Evolutionary conservation across 768 basidiomycete species (phyloP).

Genomic region (Collybiopsis confluens): DNA sequence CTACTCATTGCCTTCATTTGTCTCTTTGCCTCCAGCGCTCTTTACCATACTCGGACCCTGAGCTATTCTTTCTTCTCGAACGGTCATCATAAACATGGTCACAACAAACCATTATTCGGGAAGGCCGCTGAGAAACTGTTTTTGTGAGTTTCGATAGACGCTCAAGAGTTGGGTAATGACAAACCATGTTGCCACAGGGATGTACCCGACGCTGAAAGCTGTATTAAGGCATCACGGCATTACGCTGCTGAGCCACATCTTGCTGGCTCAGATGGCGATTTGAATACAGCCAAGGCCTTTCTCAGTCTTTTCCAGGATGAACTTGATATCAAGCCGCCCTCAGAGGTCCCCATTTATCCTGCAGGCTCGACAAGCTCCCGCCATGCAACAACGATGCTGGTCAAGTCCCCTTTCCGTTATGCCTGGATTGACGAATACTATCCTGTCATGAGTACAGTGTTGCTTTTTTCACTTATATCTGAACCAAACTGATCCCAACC

Average conservation of each 20-base stretch:
- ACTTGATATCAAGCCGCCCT: conserved; percentile 33
- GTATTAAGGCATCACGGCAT: conserved; percentile 44
- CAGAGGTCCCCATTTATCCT: conserved; percentile 41
- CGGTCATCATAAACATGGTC: neutral
- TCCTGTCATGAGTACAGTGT: conserved; percentile 74
- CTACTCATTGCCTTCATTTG: neutral
- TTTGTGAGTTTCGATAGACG: neutral
- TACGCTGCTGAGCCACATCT: conserved; percentile 55
- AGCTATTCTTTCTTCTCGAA: neutral
- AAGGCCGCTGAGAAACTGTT: conserved; percentile 6
- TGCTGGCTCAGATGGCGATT: conserved; percentile 55
- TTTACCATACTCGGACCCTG: neutral
- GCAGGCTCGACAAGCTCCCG: conserved; percentile 55
- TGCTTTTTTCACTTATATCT: no score
- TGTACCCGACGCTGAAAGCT: conserved; percentile 47
- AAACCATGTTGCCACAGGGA: conserved; percentile 28
- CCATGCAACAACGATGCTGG: conserved; percentile 46
- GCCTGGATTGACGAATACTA: conserved; percentile 74
- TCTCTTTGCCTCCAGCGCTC: neutral
- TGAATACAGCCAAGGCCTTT: conserved; percentile 53
- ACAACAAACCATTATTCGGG: neutral
- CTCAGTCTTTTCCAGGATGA: conserved; percentile 48
- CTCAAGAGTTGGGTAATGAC: neutral
- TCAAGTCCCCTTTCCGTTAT: conserved; percentile 31
- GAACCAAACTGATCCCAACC: no score